These are phyloP conservation scores for Neurospora sp. DNA, from an alignment of 495 filamentous ascomycete genomes.

Conservation along the genomic window DNA sequence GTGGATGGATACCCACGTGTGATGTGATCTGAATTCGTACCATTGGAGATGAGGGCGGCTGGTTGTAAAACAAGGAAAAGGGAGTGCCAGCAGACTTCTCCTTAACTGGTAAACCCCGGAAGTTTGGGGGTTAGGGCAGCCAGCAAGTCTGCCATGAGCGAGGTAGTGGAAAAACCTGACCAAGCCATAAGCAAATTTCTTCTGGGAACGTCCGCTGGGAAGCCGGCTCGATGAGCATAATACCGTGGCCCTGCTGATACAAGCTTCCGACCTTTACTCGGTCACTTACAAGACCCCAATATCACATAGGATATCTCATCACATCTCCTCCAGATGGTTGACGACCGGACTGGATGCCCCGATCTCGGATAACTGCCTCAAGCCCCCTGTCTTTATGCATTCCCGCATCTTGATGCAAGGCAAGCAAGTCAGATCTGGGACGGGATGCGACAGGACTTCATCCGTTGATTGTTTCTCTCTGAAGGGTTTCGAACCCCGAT, in stretches of 20 bases:
- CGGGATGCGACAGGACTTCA: background rate
- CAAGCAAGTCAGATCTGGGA: background rate
- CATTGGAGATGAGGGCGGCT: background rate
- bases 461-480: background rate
- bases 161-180: background rate
- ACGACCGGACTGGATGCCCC: background rate
- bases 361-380: background rate
- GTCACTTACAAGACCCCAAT: background rate
- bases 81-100: background rate
- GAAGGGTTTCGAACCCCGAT: background rate
- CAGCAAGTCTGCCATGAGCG: background rate
- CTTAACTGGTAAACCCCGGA: background rate
- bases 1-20: background rate
- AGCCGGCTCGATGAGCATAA: background rate
- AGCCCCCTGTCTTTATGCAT: background rate
- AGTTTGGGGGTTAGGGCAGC: background rate
- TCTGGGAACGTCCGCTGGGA: background rate
- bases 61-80: background rate
- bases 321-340: background rate
- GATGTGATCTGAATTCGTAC: background rate
- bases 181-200: background rate
- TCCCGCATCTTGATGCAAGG: background rate
- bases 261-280: background rate
- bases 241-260: background rate
- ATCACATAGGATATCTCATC: background rate